Evolutionary conservation across 495 filamentous ascomycete species (phyloP).

Genomic region (Talaromyces liani): DNA sequence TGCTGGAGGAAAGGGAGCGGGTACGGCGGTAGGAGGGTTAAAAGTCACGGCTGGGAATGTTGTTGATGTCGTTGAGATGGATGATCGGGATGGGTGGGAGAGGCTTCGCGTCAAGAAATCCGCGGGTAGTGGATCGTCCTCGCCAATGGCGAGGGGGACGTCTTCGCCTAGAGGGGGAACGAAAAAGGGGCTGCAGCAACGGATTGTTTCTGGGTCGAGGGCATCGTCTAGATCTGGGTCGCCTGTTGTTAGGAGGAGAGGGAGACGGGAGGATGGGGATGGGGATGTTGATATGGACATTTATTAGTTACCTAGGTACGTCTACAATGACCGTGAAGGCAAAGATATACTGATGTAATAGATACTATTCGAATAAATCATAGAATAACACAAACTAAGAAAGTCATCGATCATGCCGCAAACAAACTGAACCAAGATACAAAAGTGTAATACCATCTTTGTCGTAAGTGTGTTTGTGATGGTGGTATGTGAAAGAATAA

Average conservation of each 20-base stretch:
- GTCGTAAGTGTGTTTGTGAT: not conserved
- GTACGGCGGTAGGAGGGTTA: not conserved
- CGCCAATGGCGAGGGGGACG: not conserved
- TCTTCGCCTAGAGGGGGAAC: not conserved
- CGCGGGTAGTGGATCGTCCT: not conserved
- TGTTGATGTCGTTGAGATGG: not conserved
- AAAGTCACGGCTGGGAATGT: not conserved
- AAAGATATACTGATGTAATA: not conserved
- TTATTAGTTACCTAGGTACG: not conserved
- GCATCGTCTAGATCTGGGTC: not conserved
- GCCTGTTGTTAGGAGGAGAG: not conserved
- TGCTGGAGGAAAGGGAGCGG: not conserved
- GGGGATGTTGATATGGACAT: not conserved
- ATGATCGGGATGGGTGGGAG: not conserved
- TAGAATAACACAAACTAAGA: not conserved
- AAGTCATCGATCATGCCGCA: constrained; percentile 5
- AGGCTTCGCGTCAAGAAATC: not conserved
- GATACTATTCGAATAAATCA: not conserved
- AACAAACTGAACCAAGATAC: not conserved
- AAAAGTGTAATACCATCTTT: not conserved
- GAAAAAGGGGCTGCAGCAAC: not conserved
- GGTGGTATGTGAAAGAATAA: not conserved
- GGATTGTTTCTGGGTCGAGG: not conserved
- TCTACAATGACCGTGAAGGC: not conserved
- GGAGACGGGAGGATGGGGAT: not conserved